These are phyloP conservation scores for Phytophthora macrochlamydospora DNA, from an alignment of 352 stramenopile species.

Conservation along the genomic window DNA sequence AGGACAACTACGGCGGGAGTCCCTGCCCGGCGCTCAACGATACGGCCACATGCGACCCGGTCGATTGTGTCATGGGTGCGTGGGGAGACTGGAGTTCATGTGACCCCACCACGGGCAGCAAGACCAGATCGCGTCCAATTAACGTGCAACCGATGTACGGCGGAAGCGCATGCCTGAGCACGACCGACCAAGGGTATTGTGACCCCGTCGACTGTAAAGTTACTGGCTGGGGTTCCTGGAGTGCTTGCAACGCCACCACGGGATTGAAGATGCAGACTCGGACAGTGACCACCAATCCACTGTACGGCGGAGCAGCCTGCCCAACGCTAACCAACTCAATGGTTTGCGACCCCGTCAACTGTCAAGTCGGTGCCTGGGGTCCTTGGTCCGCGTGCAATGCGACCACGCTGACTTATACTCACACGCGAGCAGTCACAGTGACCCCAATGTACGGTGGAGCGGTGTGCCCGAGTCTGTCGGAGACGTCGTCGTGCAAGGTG, in stretches of 20 bases:
- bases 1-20: constrained; percentile 39
- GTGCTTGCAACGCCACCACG: constrained; percentile 31
- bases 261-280: constrained; percentile 50
- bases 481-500: constrained; percentile 48
- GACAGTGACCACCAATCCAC: constrained; percentile 19
- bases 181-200: constrained; percentile 41
- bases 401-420: constrained; percentile 28
- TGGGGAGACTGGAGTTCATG: constrained; percentile 42
- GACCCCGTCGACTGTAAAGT: constrained; percentile 52
- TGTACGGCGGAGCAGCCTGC: constrained; percentile 52
- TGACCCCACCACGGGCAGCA: constrained; percentile 29
- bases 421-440: constrained; percentile 37
- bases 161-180: constrained; percentile 35
- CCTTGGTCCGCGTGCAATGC: constrained; percentile 40
- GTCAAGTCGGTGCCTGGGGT: constrained; percentile 39
- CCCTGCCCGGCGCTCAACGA: constrained; percentile 37
- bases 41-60: constrained; percentile 25
- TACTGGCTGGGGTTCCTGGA: constrained; percentile 42
- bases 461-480: constrained; percentile 42
- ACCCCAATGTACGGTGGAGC: constrained; percentile 39
- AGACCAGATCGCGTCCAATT: constrained; percentile 40
- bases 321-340: constrained; percentile 25
- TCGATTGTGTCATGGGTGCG: constrained; percentile 48
- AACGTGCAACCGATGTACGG: constrained; percentile 37
- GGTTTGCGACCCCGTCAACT: constrained; percentile 58